These are phyloP conservation scores for Bidens hawaiensis DNA, from an alignment of 140 eudicot genomes.

Conservation along the genomic window DNA sequence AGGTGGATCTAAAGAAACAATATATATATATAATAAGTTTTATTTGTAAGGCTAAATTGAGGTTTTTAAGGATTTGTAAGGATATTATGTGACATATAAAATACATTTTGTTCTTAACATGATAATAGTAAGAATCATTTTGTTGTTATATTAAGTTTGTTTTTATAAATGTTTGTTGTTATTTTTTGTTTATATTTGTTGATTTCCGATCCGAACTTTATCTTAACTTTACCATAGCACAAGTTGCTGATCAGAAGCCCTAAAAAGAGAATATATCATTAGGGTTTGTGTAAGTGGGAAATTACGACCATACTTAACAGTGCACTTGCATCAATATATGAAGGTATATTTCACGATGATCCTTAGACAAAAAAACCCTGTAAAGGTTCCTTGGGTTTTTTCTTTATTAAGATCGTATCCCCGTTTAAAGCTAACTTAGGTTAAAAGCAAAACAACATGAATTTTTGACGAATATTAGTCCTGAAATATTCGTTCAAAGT, in stretches of 20 bases:
- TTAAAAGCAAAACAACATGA: constrained; percentile 6
- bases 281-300: background rate
- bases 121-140: no score
- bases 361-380: background rate
- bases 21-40: no score
- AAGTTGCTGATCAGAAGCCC: background rate
- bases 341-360: constrained; percentile 18
- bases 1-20: no score
- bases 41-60: no score
- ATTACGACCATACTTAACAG: background rate
- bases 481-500: background rate
- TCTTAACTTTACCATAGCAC: background rate
- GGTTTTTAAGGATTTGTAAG: no score
- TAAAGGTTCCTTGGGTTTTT: constrained; percentile 1
- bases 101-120: no score
- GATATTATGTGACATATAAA: no score
- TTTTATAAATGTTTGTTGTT: no score
- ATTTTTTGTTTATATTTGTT: no score
- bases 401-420: constrained; percentile 16
- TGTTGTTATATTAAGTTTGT: no score
- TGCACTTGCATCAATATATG: background rate
- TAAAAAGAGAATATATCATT: background rate
- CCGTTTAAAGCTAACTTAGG: constrained; percentile 1
- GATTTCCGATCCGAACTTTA: background rate
- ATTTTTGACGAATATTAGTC: constrained; percentile 16